Conservation (phyloP, 345 rosid species). For the Cochlearia excelsa region DNA sequence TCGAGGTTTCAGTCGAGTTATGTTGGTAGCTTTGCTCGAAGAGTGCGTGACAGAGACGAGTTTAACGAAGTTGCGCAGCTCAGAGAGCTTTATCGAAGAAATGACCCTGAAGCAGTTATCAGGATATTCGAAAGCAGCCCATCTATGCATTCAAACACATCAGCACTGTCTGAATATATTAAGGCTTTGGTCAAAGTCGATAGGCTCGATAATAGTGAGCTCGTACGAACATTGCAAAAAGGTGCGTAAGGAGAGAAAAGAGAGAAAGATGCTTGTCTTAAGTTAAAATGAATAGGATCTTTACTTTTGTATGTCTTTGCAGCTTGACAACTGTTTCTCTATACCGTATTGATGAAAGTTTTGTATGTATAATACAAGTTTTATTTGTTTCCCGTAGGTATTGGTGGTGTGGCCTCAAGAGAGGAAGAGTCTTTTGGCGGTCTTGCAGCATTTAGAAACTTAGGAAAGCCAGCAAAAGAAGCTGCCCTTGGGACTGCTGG, state of each 20-base stretch:
- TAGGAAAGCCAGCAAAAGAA: slow-evolving; percentile 65
- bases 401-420: slow-evolving; percentile 50
- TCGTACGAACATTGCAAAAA: slow-evolving; percentile 77
- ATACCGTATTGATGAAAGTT: background rate
- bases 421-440: slow-evolving; percentile 63
- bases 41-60: slow-evolving; percentile 70
- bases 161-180: slow-evolving; percentile 77
- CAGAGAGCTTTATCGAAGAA: slow-evolving; percentile 67
- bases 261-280: background rate
- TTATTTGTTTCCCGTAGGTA: slow-evolving; percentile 17
- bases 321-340: background rate
- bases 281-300: background rate
- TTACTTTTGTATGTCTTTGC: slow-evolving; percentile 3
- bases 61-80: slow-evolving; percentile 64
- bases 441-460: slow-evolving; percentile 59
- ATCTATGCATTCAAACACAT: slow-evolving; percentile 57
- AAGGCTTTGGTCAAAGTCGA: slow-evolving; percentile 89
- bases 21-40: slow-evolving; percentile 72
- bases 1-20: slow-evolving; percentile 64
- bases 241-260: slow-evolving; percentile 42
- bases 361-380: background rate
- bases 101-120: slow-evolving; percentile 88
- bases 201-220: slow-evolving; percentile 77
- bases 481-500: slow-evolving; percentile 73
- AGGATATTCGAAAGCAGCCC: slow-evolving; percentile 77